phyloP scores from a whole-genome alignment of 2,329 filamentous ascomycete species.

The Penicillium sp. region DNA sequence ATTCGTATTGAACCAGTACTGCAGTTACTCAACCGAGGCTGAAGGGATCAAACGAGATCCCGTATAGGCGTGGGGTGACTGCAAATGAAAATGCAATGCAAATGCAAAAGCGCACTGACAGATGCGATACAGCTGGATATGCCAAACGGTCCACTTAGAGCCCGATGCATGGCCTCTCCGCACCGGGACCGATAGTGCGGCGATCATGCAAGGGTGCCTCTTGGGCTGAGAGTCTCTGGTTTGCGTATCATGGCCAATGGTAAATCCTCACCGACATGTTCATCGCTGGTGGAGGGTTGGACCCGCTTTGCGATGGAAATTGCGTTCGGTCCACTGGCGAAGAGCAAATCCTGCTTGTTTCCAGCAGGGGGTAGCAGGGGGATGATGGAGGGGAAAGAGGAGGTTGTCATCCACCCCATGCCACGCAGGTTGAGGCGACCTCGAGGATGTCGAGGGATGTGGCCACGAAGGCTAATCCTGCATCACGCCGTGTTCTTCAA shows the following conservation, averaged over 20 bases:
- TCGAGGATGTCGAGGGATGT: background rate
- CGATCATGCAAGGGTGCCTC: constrained; percentile 26
- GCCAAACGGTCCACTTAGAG: constrained; percentile 19
- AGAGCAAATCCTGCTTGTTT: constrained; percentile 12
- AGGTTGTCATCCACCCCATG: background rate
- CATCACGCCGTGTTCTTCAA: background rate
- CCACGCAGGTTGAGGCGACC: background rate
- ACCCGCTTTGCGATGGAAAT: constrained; percentile 3
- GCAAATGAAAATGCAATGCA: too few relatives aligned
- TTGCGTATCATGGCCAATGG: background rate
- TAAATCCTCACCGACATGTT: background rate
- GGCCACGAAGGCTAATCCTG: background rate
- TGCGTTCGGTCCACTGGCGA: background rate
- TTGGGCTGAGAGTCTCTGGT: background rate
- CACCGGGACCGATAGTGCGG: constrained; percentile 13
- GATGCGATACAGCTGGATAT: constrained; percentile 19
- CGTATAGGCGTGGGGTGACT: too few relatives aligned
- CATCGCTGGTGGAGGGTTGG: background rate
- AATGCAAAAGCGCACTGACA: constrained; percentile 10
- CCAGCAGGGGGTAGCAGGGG: too few relatives aligned
- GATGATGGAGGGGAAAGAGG: too few relatives aligned
- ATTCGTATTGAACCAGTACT: too few relatives aligned
- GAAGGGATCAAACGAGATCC: too few relatives aligned
- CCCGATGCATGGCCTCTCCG: constrained; percentile 12
- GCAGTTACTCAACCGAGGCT: too few relatives aligned